These are phyloP conservation scores for Eimeria falciformis DNA, from an alignment of 169 alveolate species.

Conservation along the genomic window DNA sequence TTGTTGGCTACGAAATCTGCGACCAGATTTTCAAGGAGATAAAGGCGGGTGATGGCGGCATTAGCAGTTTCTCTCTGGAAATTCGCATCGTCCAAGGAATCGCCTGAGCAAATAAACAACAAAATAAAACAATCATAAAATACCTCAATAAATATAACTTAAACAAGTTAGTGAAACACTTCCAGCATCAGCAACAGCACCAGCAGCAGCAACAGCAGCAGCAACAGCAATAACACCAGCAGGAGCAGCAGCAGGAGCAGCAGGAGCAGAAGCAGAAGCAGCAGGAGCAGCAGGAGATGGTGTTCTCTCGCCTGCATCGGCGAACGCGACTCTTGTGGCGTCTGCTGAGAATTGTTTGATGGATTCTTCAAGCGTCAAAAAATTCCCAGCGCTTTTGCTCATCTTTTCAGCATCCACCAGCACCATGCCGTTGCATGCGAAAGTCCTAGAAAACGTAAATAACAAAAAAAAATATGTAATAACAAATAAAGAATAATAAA, in stretches of 20 bases:
- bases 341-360: slow-evolving; percentile 96
- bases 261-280: too few species aligned
- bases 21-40: slow-evolving; percentile 88
- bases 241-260: slow-evolving; percentile 50
- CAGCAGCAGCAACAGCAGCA: slow-evolving; percentile 29
- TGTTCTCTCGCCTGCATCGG: slow-evolving; percentile 99
- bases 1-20: slow-evolving; percentile 79
- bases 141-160: not conserved
- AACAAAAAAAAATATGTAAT: too few species aligned
- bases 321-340: slow-evolving; percentile 98
- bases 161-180: not conserved
- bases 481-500: too few species aligned
- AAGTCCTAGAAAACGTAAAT: slow-evolving; percentile 92
- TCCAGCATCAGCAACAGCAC: not conserved
- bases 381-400: slow-evolving; percentile 98
- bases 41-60: slow-evolving; percentile 89
- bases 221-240: slow-evolving; percentile 16
- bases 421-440: slow-evolving; percentile 98
- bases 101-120: slow-evolving; percentile 52
- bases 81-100: slow-evolving; percentile 75
- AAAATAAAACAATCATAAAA: not conserved
- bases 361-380: slow-evolving; percentile 95
- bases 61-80: slow-evolving; percentile 88
- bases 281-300: too few species aligned
- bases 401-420: slow-evolving; percentile 97